Evolutionary conservation across 345 rosid species (phyloP).

Genomic region (Lagerstroemia speciosa): DNA sequence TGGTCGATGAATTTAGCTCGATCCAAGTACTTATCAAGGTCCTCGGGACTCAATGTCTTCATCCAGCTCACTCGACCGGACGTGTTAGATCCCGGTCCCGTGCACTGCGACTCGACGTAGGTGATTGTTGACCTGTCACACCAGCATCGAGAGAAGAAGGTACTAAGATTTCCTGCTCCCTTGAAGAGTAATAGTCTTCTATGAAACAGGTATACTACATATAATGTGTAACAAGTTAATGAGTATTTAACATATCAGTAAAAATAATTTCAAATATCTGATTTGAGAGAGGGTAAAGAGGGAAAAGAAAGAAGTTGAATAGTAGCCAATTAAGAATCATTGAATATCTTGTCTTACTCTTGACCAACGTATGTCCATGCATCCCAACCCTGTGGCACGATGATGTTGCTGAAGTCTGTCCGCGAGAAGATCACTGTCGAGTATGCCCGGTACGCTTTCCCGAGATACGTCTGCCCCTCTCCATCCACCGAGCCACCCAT

Average conservation of each 20-base stretch:
- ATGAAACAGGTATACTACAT: too few species aligned
- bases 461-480: background rate
- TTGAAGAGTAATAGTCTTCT: too few species aligned
- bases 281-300: too few species aligned
- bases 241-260: too few species aligned
- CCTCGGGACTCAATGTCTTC: background rate
- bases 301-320: background rate
- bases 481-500: background rate
- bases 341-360: background rate
- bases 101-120: background rate
- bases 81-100: background rate
- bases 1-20: background rate
- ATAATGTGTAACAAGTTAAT: too few species aligned
- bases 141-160: background rate
- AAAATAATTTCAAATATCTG: too few species aligned
- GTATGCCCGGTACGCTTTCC: background rate
- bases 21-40: background rate
- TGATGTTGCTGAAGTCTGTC: background rate
- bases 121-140: conserved; percentile 2
- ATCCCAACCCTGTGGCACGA: conserved; percentile 2
- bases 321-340: background rate
- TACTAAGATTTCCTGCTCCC: too few species aligned
- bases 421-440: background rate
- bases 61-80: conserved; percentile 1
- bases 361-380: background rate